phyloP scores from a whole-genome alignment of 1,284 basidiomycete species.

The Tremellales sp. region DNA sequence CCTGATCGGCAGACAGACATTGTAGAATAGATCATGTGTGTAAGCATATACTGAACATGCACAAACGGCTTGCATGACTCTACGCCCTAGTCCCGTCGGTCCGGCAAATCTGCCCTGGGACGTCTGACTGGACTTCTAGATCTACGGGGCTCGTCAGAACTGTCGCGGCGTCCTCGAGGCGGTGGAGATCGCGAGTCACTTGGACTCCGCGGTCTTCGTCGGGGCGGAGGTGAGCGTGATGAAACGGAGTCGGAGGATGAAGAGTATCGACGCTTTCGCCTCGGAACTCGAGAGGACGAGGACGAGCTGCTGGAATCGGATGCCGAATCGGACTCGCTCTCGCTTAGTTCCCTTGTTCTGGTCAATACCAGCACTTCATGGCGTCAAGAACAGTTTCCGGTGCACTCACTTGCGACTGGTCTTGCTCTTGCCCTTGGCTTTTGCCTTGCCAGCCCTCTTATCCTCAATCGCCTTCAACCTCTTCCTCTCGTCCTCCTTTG shows the following conservation, averaged over 20 bases:
- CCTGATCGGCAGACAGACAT: too few relatives aligned
- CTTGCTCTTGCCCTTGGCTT: conserved; percentile 6
- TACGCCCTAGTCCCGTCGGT: not conserved
- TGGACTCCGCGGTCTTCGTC: not conserved
- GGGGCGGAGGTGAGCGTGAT: conserved; percentile 8
- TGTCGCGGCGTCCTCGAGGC: conserved; percentile 3
- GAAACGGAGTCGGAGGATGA: conserved; percentile 15
- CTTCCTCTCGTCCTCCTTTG: conserved; percentile 40
- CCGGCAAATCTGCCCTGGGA: too few relatives aligned
- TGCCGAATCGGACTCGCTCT: conserved; percentile 27
- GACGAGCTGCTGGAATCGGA: conserved; percentile 23
- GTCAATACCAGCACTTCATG: not conserved
- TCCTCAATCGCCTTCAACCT: conserved; percentile 14
- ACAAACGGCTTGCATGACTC: too few relatives aligned
- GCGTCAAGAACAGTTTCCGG: not conserved
- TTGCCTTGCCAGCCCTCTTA: conserved; percentile 12
- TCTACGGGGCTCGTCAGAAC: not conserved
- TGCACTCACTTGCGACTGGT: conserved; percentile 3
- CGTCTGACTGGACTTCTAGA: not conserved
- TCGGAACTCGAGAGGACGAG: conserved; percentile 7
- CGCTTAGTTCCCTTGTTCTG: conserved; percentile 5
- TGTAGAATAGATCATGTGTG: too few relatives aligned
- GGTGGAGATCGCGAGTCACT: conserved; percentile 13
- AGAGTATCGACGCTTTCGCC: not conserved
- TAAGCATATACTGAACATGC: too few relatives aligned